A percentile compares a stretch with the other conserved stretches of the same genome.
Evolutionary conservation across 192 early-diverging fungal species (phyloP).

Genomic region (Lobosporangium transversale): DNA sequence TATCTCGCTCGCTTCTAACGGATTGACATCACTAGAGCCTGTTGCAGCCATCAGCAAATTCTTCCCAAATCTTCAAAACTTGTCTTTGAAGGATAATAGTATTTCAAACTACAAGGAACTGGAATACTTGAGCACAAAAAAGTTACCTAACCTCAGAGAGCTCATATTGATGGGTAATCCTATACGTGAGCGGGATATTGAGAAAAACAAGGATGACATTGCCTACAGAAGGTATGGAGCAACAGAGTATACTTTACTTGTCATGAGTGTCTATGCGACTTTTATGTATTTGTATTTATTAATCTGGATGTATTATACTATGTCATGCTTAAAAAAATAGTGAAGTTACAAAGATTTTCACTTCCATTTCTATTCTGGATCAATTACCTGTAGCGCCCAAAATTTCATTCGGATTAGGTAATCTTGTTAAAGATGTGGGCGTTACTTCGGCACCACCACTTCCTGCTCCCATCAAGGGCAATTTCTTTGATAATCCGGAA

Average conservation of each 20-base stretch:
- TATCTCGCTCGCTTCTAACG: conserved; percentile 54
- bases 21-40: conserved; percentile 33
- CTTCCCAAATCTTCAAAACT: conserved; percentile 55
- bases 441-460: conserved; percentile 9
- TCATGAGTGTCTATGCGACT: too few species aligned
- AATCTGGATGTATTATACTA: too few species aligned
- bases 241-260: too few species aligned
- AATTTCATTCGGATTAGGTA: conserved; percentile 45
- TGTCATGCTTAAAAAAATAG: too few species aligned
- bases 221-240: conserved; percentile 38
- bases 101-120: conserved; percentile 44
- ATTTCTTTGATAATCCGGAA: conserved; percentile 55
- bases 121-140: conserved; percentile 39
- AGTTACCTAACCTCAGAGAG: conserved; percentile 44
- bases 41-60: conserved; percentile 33
- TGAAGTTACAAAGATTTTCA: conserved; percentile 50
- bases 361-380: conserved; percentile 52
- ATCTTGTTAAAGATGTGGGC: background rate
- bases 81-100: conserved; percentile 58
- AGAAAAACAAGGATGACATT: conserved; percentile 42
- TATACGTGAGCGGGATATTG: conserved; percentile 23
- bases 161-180: conserved; percentile 57
- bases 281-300: too few species aligned
- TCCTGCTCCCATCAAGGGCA: conserved; percentile 30
- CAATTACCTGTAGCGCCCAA: conserved; percentile 32